Evolutionary conservation across 371 early-diverging fungal genomes (phyloP).

Genomic region (Lichtheimia ornata): DNA sequence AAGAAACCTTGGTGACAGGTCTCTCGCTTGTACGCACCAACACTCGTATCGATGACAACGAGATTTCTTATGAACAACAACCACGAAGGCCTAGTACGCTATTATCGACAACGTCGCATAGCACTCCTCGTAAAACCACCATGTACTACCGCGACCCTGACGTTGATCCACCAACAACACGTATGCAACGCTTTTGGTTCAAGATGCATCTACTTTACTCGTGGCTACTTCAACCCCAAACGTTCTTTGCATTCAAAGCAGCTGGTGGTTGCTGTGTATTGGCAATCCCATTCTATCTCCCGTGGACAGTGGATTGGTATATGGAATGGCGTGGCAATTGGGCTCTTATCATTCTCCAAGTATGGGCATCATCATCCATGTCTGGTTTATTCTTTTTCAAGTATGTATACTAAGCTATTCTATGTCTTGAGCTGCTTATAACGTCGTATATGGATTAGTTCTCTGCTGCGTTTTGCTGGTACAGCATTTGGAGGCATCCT

Average conservation of each 20-base stretch:
- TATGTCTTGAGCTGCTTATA: background rate
- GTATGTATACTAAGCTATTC: conserved; percentile 13
- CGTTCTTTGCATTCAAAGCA: conserved; percentile 39
- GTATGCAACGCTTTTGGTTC: conserved; percentile 20
- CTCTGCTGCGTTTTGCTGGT: conserved; percentile 29
- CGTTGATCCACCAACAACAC: conserved; percentile 35
- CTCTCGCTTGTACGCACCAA: no score
- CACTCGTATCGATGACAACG: no score
- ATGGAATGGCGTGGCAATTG: conserved; percentile 45
- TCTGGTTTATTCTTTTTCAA: conserved; percentile 42
- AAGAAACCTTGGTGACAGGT: background rate
- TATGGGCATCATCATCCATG: conserved; percentile 41
- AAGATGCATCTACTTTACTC: background rate
- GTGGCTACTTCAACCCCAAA: conserved; percentile 31
- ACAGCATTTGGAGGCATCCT: conserved; percentile 33
- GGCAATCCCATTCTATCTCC: conserved; percentile 33
- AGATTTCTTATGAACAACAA: no score
- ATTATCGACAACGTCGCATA: no score
- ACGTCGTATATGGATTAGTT: conserved; percentile 7
- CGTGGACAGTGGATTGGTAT: conserved; percentile 32
- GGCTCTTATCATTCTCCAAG: conserved; percentile 39
- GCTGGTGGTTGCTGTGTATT: conserved; percentile 39
- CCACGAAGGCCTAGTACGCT: no score
- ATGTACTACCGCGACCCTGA: conserved; percentile 35
- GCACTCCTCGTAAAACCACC: no score